Evolutionary conservation across 148 eudicot species (phyloP).

Genomic region (Limonium bicolor): DNA sequence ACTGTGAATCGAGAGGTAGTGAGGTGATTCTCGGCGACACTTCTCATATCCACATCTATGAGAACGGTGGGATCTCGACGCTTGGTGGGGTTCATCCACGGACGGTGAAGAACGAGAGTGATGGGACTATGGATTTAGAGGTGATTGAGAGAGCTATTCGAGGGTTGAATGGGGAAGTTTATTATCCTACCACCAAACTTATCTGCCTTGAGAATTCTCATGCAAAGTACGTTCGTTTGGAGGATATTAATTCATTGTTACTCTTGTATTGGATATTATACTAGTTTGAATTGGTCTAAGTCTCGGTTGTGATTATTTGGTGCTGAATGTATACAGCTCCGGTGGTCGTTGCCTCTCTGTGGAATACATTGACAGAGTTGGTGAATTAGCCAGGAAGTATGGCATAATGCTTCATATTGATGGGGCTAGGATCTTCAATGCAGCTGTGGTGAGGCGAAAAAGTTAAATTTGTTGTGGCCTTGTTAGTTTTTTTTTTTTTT

Average conservation of each 20-base stretch:
- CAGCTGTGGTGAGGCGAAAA: slow-evolving; percentile 54
- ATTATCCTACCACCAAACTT: slow-evolving; percentile 63
- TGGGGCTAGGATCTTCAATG: slow-evolving; percentile 91
- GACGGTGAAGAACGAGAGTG: slow-evolving; percentile 67
- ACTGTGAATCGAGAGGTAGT: slow-evolving; percentile 82
- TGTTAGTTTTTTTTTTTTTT: background rate
- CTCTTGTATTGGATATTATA: background rate
- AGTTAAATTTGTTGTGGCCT: background rate
- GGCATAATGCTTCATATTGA: slow-evolving; percentile 91
- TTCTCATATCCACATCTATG: slow-evolving; percentile 76
- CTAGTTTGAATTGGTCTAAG: background rate
- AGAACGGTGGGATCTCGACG: slow-evolving; percentile 95
- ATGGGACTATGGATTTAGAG: slow-evolving; percentile 84
- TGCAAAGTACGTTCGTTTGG: slow-evolving; percentile 51
- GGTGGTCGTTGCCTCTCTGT: slow-evolving; percentile 80
- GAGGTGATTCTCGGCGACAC: slow-evolving; percentile 84
- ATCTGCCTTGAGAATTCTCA: slow-evolving; percentile 93
- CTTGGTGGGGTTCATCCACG: slow-evolving; percentile 92
- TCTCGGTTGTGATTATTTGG: background rate
- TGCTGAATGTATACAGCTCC: slow-evolving; percentile 23
- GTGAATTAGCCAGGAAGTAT: slow-evolving; percentile 73
- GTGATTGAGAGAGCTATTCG: slow-evolving; percentile 68
- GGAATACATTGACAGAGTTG: slow-evolving; percentile 77
- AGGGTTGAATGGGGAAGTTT: slow-evolving; percentile 40
- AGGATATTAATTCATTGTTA: background rate